Conservation (phyloP, 129 eudicot species). For the Oenanthe sinensis region DNA sequence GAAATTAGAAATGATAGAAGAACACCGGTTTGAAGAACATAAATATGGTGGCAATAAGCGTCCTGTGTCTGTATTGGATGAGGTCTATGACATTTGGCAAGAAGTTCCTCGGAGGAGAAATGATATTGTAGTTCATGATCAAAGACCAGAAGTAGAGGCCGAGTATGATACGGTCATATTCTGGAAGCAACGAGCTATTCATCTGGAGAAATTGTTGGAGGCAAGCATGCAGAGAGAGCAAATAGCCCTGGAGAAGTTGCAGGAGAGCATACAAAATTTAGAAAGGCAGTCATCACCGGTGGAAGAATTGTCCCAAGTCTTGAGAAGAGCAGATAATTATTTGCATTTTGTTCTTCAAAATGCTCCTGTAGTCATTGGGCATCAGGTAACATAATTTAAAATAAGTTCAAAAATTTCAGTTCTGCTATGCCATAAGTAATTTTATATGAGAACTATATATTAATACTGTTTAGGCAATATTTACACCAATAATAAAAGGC, state of each 20-base stretch:
- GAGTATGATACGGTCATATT: slow-evolving; percentile 64
- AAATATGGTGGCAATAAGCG: slow-evolving; percentile 54
- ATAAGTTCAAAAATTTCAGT: neutral
- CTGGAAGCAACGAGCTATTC: slow-evolving; percentile 79
- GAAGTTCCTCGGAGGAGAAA: slow-evolving; percentile 54
- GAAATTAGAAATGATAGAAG: slow-evolving; percentile 73
- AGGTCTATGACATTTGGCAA: slow-evolving; percentile 42
- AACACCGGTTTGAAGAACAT: slow-evolving; percentile 68
- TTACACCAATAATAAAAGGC: neutral
- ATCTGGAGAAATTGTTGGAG: slow-evolving; percentile 63
- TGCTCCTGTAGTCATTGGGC: slow-evolving; percentile 94
- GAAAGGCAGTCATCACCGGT: slow-evolving; percentile 89
- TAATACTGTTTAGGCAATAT: neutral
- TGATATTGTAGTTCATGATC: slow-evolving; percentile 46
- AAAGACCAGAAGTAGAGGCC: slow-evolving; percentile 55
- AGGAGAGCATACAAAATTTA: slow-evolving; percentile 68
- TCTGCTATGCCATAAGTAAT: neutral
- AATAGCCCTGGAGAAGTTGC: slow-evolving; percentile 53
- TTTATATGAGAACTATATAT: neutral
- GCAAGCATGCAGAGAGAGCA: slow-evolving; percentile 81
- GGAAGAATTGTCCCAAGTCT: slow-evolving; percentile 75
- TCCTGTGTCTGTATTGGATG: slow-evolving; percentile 63
- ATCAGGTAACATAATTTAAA: slow-evolving; percentile 51
- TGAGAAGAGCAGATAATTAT: slow-evolving; percentile 89
- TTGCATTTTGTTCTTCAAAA: slow-evolving; percentile 90